Evolutionary conservation across 371 early-diverging fungal species (phyloP).

Genomic region (Mortierella sp.): DNA sequence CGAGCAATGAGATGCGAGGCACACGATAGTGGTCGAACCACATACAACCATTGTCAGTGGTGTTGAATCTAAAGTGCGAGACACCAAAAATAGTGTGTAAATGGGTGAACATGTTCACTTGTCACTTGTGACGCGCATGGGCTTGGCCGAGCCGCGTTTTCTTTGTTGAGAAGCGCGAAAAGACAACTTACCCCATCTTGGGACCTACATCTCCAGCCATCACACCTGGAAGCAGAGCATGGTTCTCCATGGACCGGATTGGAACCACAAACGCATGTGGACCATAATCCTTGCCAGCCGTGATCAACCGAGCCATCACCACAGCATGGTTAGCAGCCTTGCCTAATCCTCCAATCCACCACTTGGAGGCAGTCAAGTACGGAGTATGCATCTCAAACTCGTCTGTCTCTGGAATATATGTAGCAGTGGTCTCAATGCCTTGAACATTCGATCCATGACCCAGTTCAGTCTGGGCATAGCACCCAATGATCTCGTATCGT

Average conservation of each 20-base stretch:
- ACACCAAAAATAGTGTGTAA: neutral
- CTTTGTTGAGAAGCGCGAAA: conserved; percentile 64
- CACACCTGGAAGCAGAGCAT: conserved; percentile 67
- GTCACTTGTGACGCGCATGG: neutral
- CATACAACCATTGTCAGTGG: conserved; percentile 89
- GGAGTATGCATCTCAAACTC: conserved; percentile 94
- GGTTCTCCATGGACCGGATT: conserved; percentile 70
- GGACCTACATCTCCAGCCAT: conserved; percentile 78
- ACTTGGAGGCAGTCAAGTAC: conserved; percentile 89
- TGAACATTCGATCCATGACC: conserved; percentile 94
- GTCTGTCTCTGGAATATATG: conserved; percentile 83
- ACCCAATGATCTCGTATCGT: conserved; percentile 83
- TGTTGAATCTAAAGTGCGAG: conserved; percentile 65
- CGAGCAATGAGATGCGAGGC: conserved; percentile 78
- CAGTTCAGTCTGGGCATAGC: conserved; percentile 93
- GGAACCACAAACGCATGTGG: conserved; percentile 81
- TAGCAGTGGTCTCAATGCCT: conserved; percentile 94
- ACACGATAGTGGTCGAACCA: conserved; percentile 77
- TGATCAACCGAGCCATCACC: conserved; percentile 87
- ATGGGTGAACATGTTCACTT: no score
- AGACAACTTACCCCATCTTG: conserved; percentile 80
- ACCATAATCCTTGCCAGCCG: conserved; percentile 81
- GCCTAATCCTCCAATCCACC: conserved; percentile 97
- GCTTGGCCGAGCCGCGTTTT: conserved; percentile 2
- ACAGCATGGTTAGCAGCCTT: conserved; percentile 86